Conservation (phyloP, 371 early-diverging fungal species). For the Apophysomyces trapeziformis region DNA sequence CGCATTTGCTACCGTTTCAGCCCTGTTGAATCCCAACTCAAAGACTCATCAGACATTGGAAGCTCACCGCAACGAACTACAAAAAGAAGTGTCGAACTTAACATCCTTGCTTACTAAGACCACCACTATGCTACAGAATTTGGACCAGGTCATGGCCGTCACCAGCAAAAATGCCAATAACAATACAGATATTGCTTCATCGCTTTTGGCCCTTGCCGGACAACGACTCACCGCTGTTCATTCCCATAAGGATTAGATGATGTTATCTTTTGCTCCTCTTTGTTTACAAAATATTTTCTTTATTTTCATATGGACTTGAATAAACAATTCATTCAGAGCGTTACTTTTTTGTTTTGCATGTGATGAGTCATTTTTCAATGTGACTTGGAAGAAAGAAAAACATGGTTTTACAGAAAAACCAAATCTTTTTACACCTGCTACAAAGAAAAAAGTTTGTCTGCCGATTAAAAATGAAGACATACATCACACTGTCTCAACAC, state of each 20-base stretch:
- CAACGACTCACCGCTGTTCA: background rate
- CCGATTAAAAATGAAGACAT: too few species aligned
- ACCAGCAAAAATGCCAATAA: constrained; percentile 21
- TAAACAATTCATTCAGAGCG: background rate
- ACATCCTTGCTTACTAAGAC: constrained; percentile 62
- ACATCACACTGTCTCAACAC: too few species aligned
- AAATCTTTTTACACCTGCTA: too few species aligned
- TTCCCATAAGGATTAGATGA: background rate
- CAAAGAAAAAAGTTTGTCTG: too few species aligned
- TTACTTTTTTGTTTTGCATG: background rate
- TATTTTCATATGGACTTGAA: background rate
- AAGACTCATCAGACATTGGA: constrained; percentile 54
- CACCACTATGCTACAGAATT: constrained; percentile 61
- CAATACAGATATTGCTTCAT: constrained; percentile 24
- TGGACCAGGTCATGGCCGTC: constrained; percentile 59
- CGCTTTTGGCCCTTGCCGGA: constrained; percentile 14
- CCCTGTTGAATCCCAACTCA: constrained; percentile 34
- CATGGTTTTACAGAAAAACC: too few species aligned
- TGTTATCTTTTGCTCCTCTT: background rate
- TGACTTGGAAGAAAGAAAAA: too few species aligned
- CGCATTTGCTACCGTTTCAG: constrained; percentile 35
- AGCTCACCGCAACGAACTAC: constrained; percentile 66
- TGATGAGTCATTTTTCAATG: too few species aligned
- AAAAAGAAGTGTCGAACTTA: constrained; percentile 63
- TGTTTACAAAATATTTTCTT: background rate